Conservation (phyloP, 108 stramenopile species). For the Discostella stelligeroides region DNA sequence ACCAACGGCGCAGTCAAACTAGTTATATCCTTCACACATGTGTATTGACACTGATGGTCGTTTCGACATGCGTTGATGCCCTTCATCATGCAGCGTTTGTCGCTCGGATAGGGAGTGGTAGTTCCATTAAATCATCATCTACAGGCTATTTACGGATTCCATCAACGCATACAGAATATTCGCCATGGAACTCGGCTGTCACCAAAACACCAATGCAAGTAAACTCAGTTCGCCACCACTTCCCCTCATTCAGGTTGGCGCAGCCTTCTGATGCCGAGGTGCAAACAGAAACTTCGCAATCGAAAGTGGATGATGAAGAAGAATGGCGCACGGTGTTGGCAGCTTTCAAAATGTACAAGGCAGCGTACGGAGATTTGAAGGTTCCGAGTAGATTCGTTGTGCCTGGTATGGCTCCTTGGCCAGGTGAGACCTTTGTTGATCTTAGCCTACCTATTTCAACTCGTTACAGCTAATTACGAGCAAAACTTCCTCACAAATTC, state of each 20-base stretch:
- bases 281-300: constrained; percentile 8
- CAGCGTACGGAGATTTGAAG: constrained; percentile 85
- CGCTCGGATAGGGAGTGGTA: constrained; percentile 13
- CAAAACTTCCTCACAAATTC: constrained; percentile 1
- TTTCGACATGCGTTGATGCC: constrained; percentile 14
- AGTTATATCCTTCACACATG: constrained; percentile 6
- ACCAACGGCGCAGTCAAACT: neutral
- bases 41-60: constrained; percentile 1
- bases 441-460: too few species aligned
- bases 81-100: constrained; percentile 21
- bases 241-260: constrained; percentile 9
- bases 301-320: constrained; percentile 55
- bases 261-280: constrained; percentile 22
- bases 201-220: neutral
- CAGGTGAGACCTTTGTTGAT: constrained; percentile 49
- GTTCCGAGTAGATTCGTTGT: constrained; percentile 85
- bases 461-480: too few species aligned
- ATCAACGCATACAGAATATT: constrained; percentile 7
- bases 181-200: neutral
- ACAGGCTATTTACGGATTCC: neutral
- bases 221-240: neutral
- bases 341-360: constrained; percentile 88
- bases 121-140: neutral
- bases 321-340: constrained; percentile 79
- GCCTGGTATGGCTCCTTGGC: constrained; percentile 84